Conservation (phyloP, 257 asterid species). For the Nicotiana knightiana region DNA sequence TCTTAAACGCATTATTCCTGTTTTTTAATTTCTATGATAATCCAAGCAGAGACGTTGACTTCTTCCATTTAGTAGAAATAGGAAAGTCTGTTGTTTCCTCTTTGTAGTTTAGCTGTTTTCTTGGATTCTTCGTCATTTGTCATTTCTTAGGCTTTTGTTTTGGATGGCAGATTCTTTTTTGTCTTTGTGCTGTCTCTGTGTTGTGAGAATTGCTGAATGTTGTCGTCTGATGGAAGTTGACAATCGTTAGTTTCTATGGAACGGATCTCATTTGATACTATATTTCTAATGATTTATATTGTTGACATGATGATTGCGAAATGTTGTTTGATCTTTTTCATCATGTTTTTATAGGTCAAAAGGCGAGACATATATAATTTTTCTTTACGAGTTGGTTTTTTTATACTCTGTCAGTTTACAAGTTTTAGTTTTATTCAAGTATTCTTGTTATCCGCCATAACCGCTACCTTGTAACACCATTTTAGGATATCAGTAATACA, state of each 20-base stretch:
- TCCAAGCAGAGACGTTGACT: neutral
- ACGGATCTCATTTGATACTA: neutral
- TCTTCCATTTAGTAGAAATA: conserved; percentile 10
- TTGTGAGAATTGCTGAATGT: neutral
- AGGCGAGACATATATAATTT: too few relatives aligned
- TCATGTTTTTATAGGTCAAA: too few relatives aligned
- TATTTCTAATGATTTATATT: neutral
- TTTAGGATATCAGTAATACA: too few relatives aligned
- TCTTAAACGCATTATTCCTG: conserved; percentile 3
- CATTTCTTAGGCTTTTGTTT: conserved; percentile 9
- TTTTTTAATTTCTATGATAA: conserved; percentile 14
- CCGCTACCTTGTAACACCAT: too few relatives aligned
- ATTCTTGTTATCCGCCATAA: too few relatives aligned
- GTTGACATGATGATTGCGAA: neutral
- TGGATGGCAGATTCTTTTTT: conserved; percentile 7
- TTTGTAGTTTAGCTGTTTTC: conserved; percentile 7
- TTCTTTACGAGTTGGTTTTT: too few relatives aligned
- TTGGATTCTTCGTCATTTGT: conserved; percentile 31
- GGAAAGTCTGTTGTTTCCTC: neutral
- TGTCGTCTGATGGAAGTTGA: neutral
- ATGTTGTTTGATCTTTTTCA: neutral
- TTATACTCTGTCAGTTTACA: too few relatives aligned
- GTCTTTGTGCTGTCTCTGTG: neutral
- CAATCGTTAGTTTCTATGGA: neutral
- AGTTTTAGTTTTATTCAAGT: too few relatives aligned